Evolutionary conservation across 1,139 yeast genomes (phyloP), one percentile per base, ranked within the genome.

Genomic region (Suhomyces terraborum): DNA sequence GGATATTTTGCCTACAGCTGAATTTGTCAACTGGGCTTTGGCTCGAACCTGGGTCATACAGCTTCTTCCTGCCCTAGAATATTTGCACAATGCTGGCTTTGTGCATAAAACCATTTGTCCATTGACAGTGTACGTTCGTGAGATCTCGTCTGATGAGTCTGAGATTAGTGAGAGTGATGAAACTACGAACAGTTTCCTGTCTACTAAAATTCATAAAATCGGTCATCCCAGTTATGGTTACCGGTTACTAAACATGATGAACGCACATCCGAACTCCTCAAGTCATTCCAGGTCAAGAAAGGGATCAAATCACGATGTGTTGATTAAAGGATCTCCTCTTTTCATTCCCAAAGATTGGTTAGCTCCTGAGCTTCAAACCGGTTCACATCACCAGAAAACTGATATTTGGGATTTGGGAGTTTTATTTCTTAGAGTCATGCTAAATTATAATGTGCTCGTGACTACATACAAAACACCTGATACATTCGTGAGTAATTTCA

Each of bases 351-450:
- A 47, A 6, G 50, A 50, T 0, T 89, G 96, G 97, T 64, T 64
- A 8, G 93, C 96, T 0, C 96, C 98, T 0, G 97, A 89, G 56
- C 54, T 84, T 12, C 55, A 62, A 5, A 65, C 68, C 4, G 67
- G 60, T 28, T 51, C 61, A 13, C 83, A 84, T 8, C 86, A 84
- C 43, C 70, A 88, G 32, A 88, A 88, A 56, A 82, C 96, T 0
- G 98, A 94, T 64, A 84, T 94, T 5, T 93, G 97, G 96, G 86
- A 87, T 53, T 66, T 91, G 36, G 98, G 97, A 3, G 88, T 87
- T 0, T 62, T 87, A 4, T 83, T 93, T 52, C 67, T 87, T 20
- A 80, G 87, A 47, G 74, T 88, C 54, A 78, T 89, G 58, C 67
- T 82, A 32, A 95, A 95, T 7, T 57, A 55, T 36, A 55, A 62